Percentiles rank a stretch among this genome's conserved stretches.
phyloP scores from a whole-genome alignment of 441 rosid species.

The Gossypium lobatum region DNA sequence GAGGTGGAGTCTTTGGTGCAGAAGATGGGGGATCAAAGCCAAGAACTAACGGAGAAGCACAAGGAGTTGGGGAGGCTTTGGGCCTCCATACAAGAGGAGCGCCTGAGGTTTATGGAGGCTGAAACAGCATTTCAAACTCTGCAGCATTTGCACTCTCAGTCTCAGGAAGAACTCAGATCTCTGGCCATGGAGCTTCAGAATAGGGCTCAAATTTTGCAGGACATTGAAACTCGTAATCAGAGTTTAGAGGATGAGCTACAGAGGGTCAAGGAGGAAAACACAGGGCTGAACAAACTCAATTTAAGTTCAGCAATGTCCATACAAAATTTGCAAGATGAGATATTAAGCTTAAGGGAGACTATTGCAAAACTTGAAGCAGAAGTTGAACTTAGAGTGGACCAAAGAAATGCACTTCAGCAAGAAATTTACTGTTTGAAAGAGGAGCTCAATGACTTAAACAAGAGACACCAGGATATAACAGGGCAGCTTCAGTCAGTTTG shows the following conservation, averaged over 20 bases:
- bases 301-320: constrained; percentile 71
- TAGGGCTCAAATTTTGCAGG: constrained; percentile 53
- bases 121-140: constrained; percentile 95
- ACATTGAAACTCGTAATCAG: constrained; percentile 58
- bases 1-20: constrained; percentile 56
- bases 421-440: constrained; percentile 91
- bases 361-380: constrained; percentile 80
- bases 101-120: constrained; percentile 73
- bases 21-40: constrained; percentile 59
- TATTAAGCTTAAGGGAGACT: constrained; percentile 54
- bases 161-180: constrained; percentile 86
- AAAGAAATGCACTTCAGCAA: constrained; percentile 92
- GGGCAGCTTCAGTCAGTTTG: constrained; percentile 74
- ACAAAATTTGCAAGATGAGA: constrained; percentile 60
- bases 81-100: constrained; percentile 84
- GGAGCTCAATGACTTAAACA: constrained; percentile 67
- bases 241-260: constrained; percentile 51
- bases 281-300: constrained; percentile 55
- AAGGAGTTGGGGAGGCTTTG: constrained; percentile 79
- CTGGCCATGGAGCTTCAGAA: constrained; percentile 58
- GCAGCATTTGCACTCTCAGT: constrained; percentile 85
- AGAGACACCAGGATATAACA: constrained; percentile 49
- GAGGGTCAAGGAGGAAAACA: constrained; percentile 53
- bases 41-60: constrained; percentile 82
- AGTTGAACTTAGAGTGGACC: constrained; percentile 71